Conservation (phyloP, 805 yeast genomes). For the Saturnispora sanitii region DNA sequence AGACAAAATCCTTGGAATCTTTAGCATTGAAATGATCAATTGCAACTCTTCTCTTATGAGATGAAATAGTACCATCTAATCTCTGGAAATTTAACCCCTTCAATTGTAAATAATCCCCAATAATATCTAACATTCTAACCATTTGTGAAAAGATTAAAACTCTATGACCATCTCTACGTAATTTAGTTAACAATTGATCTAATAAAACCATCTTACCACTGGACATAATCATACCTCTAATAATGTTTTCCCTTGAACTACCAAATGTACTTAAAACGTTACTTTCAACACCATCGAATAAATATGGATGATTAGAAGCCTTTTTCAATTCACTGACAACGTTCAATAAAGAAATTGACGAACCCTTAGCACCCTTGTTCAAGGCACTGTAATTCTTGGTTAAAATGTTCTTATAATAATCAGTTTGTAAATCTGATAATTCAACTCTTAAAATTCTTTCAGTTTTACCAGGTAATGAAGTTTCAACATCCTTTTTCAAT, state of each 20-base stretch:
- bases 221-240: conserved; percentile 92
- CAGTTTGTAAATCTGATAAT: conserved; percentile 88
- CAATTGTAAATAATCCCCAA: conserved; percentile 85
- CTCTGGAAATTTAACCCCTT: conserved; percentile 87
- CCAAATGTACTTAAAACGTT: conserved; percentile 59
- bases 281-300: conserved; percentile 89
- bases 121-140: conserved; percentile 92
- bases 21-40: conserved; percentile 96
- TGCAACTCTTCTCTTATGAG: conserved; percentile 85
- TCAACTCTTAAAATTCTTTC: conserved; percentile 94
- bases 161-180: conserved; percentile 90
- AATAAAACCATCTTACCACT: conserved; percentile 96
- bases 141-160: conserved; percentile 92
- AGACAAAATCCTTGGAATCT: conserved; percentile 84
- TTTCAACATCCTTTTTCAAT: conserved; percentile 94
- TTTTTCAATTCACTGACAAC: conserved; percentile 94
- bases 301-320: conserved; percentile 94
- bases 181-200: conserved; percentile 76
- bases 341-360: conserved; percentile 79
- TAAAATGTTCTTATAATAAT: conserved; percentile 86
- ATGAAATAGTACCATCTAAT: conserved; percentile 93
- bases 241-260: conserved; percentile 63
- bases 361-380: conserved; percentile 69
- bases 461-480: conserved; percentile 89
- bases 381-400: conserved; percentile 88